phyloP scores from a whole-genome alignment of 208 protist genomes.

The Kentomonas sorsogonicus region DNA sequence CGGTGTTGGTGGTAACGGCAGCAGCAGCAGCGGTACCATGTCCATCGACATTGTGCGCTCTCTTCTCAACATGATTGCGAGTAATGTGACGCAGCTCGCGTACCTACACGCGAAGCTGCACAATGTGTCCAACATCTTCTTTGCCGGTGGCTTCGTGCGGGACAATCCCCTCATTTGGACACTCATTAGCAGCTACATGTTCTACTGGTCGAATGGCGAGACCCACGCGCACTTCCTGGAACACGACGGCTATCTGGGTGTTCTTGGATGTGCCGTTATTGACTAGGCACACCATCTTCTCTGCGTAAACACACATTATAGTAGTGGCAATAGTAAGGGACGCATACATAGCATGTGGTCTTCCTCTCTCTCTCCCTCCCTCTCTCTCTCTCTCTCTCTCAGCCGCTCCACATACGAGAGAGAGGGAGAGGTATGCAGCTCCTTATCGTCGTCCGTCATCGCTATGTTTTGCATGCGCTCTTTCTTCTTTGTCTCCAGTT shows the following conservation, averaged over 20 bases:
- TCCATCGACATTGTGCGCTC: conserved; percentile 88
- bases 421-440: too few relatives aligned
- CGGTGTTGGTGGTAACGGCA: too few relatives aligned
- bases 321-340: not conserved
- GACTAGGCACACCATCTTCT: not conserved
- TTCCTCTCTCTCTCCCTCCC: too few relatives aligned
- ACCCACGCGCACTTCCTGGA: conserved; percentile 91
- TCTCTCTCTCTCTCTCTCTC: too few relatives aligned
- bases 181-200: conserved; percentile 84
- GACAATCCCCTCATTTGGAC: conserved; percentile 90
- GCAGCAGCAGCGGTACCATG: conserved; percentile 19
- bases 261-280: conserved; percentile 74
- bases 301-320: not conserved
- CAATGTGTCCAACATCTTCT: conserved; percentile 92
- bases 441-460: not conserved
- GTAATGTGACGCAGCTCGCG: conserved; percentile 95
- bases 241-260: conserved; percentile 96
- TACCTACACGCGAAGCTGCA: conserved; percentile 92
- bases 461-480: not conserved
- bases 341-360: too few relatives aligned
- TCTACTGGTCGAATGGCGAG: conserved; percentile 93
- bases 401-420: too few relatives aligned
- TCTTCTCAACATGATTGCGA: conserved; percentile 93
- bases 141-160: conserved; percentile 93
- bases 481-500: not conserved